These are phyloP conservation scores for Starmerella scarabaei DNA, from an alignment of 805 yeast species.

Conservation along the genomic window DNA sequence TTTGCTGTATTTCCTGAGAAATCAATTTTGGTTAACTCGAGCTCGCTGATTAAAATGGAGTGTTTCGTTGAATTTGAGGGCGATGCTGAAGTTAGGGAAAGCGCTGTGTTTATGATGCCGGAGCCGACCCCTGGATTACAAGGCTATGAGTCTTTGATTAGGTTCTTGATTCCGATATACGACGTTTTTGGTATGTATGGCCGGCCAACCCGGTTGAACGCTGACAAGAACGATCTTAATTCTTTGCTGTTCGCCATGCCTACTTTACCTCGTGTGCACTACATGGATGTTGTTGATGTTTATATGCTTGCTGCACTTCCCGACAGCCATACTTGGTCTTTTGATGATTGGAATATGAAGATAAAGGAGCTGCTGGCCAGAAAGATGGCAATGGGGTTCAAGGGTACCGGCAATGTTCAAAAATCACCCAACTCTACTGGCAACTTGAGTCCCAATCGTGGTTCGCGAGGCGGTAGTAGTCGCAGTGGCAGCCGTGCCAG, in stretches of 20 bases:
- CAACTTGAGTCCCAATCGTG: background rate
- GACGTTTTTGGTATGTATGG: slow-evolving; percentile 74
- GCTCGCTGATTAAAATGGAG: slow-evolving; percentile 80
- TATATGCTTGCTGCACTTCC: slow-evolving; percentile 30
- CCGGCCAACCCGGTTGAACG: slow-evolving; percentile 60
- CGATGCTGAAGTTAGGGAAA: slow-evolving; percentile 34
- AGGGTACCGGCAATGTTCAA: slow-evolving; percentile 33
- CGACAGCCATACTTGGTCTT: slow-evolving; percentile 38
- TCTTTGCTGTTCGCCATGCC: slow-evolving; percentile 74
- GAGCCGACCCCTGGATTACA: slow-evolving; percentile 69
- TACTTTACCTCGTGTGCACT: slow-evolving; percentile 62
- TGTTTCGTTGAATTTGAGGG: slow-evolving; percentile 44
- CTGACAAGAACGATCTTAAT: slow-evolving; percentile 52
- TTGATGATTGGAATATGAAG: slow-evolving; percentile 45
- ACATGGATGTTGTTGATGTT: slow-evolving; percentile 52
- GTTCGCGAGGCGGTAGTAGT: no score
- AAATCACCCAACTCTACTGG: slow-evolving; percentile 21
- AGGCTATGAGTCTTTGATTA: slow-evolving; percentile 70
- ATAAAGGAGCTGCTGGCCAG: slow-evolving; percentile 43
- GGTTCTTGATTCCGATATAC: slow-evolving; percentile 61
- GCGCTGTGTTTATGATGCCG: slow-evolving; percentile 70
- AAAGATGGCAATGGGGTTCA: slow-evolving; percentile 39
- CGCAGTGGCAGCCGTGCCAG: background rate
- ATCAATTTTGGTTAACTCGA: slow-evolving; percentile 63
- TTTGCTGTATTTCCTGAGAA: slow-evolving; percentile 91